A percentile compares a stretch with the other conserved stretches of the same genome.
These are phyloP conservation scores for Auxenochlorella pyrenoidosa DNA, from an alignment of 139 green algal species.

Conservation along the genomic window DNA sequence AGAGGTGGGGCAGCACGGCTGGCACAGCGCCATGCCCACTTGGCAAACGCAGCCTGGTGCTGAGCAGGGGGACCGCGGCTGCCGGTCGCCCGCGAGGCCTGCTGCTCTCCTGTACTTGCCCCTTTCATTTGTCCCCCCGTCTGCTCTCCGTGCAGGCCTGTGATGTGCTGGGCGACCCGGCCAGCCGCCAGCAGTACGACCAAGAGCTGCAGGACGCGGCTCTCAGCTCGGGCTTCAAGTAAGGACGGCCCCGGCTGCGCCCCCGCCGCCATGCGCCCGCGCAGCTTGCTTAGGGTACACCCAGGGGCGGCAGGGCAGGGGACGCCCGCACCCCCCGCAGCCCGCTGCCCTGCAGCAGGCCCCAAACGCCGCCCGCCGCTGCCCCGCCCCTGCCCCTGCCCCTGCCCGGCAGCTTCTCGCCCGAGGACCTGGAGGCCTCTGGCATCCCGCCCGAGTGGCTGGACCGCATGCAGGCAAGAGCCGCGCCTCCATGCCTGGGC, in stretches of 20 bases:
- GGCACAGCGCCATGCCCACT: no score
- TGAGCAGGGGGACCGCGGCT: no score
- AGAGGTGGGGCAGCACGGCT: neutral
- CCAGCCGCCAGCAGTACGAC: constrained; percentile 18
- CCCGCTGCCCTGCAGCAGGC: no score
- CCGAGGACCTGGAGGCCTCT: constrained; percentile 18
- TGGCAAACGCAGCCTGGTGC: no score
- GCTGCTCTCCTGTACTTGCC: no score
- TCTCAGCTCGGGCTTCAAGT: constrained; percentile 17
- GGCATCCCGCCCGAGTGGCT: constrained; percentile 12
- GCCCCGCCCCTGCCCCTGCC: neutral
- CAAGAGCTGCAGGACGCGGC: constrained; percentile 7
- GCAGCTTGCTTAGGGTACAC: neutral
- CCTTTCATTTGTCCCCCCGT: no score
- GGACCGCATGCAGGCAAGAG: constrained; percentile 11
- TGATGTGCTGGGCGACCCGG: constrained; percentile 2
- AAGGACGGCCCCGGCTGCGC: neutral
- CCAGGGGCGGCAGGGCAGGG: neutral
- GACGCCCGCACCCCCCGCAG: no score
- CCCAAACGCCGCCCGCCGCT: no score
- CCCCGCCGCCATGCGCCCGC: neutral
- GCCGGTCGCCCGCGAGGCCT: no score
- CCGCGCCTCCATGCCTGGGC: no score
- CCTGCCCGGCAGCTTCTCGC: neutral
- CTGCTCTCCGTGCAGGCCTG: no score